phyloP scores from a whole-genome alignment of 2,329 filamentous ascomycete species.

The Podosphaera leucotricha region DNA sequence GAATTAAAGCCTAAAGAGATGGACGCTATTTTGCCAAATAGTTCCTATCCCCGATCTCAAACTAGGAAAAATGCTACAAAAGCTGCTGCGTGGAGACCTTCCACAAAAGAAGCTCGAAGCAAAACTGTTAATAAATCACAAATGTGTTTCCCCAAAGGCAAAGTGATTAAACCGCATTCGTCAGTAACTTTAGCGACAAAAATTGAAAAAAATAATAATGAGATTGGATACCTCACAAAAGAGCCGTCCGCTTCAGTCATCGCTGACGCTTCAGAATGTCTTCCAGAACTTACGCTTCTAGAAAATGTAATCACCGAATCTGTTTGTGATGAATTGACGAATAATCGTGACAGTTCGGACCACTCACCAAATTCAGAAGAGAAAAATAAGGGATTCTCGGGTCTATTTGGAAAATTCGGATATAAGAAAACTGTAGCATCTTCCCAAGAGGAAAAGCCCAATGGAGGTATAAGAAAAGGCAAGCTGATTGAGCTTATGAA shows the following conservation, averaged over 20 bases:
- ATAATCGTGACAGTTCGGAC: not conserved
- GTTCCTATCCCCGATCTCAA: not conserved
- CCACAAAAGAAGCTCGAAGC: constrained; percentile 11
- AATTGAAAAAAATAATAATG: not conserved
- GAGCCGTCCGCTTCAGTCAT: constrained; percentile 8
- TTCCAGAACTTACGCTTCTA: constrained; percentile 45
- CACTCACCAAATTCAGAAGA: constrained; percentile 3
- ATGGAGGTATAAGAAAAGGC: constrained; percentile 23
- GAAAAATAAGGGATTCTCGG: constrained; percentile 14
- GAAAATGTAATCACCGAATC: constrained; percentile 18
- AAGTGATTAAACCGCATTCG: constrained; percentile 16
- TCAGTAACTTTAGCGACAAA: constrained; percentile 5
- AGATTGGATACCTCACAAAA: constrained; percentile 1
- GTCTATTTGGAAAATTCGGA: constrained; percentile 19
- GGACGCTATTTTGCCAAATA: constrained; percentile 2
- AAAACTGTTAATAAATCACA: constrained; percentile 8
- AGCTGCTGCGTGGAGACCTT: constrained; percentile 8
- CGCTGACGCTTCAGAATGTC: constrained; percentile 26
- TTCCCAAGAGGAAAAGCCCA: constrained; percentile 2
- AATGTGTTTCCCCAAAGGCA: constrained; percentile 14
- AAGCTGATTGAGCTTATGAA: constrained; percentile 30
- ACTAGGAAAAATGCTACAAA: constrained; percentile 5
- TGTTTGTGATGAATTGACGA: not conserved
- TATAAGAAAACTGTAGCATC: constrained; percentile 14
- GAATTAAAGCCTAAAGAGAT: constrained; percentile 9